These are phyloP conservation scores for Peronospora belbahrii DNA, from an alignment of 352 stramenopile species.

Conservation along the genomic window DNA sequence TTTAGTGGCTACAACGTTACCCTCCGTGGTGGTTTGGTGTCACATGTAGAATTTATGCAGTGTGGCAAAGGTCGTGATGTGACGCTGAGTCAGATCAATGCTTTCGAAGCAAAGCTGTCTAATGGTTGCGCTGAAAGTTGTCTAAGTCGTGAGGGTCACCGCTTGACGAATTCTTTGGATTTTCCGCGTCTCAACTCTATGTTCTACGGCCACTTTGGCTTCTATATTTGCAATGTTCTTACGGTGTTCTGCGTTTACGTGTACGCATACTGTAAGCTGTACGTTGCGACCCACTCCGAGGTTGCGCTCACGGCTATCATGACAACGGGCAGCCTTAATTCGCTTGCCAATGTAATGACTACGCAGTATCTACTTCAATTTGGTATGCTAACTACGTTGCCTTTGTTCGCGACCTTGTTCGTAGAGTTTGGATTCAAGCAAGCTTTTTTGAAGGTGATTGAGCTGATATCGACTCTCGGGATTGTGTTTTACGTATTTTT, in stretches of 20 bases:
- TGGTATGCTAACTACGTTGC: conserved; percentile 76
- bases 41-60: conserved; percentile 85
- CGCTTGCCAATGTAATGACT: conserved; percentile 70
- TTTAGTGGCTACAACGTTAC: conserved; percentile 85
- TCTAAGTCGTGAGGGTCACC: conserved; percentile 74
- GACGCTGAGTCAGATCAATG: conserved; percentile 83
- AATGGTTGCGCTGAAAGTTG: conserved; percentile 79
- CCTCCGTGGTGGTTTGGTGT: conserved; percentile 69
- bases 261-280: conserved; percentile 81
- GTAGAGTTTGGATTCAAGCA: conserved; percentile 79
- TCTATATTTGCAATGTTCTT: conserved; percentile 86
- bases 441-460: conserved; percentile 60
- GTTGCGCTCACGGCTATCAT: conserved; percentile 50
- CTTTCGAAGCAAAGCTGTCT: conserved; percentile 83
- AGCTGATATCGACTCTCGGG: conserved; percentile 68
- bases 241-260: conserved; percentile 83
- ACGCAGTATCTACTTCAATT: conserved; percentile 86
- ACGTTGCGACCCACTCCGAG: conserved; percentile 66
- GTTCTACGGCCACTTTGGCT: conserved; percentile 84
- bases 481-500: conserved; percentile 87
- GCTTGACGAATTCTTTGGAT: conserved; percentile 66
- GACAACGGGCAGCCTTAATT: conserved; percentile 49
- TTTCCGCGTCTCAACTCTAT: conserved; percentile 87
- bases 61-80: conserved; percentile 85
- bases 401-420: conserved; percentile 65